These are phyloP conservation scores for Colletotrichum eleusines DNA, from an alignment of 2,329 filamentous ascomycete genomes.

Conservation along the genomic window DNA sequence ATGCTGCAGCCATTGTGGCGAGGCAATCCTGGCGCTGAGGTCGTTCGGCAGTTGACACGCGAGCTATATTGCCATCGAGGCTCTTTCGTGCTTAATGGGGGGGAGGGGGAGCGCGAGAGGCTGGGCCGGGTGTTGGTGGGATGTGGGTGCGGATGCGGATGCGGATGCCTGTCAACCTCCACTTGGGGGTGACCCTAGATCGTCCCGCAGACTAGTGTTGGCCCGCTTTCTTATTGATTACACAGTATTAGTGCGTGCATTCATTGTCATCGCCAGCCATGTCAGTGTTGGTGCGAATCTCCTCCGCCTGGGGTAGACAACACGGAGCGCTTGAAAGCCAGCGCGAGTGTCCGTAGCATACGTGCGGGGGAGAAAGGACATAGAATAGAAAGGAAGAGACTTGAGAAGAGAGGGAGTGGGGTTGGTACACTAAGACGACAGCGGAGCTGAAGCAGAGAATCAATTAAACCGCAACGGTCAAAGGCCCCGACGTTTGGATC, in stretches of 20 bases:
- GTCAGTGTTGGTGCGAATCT: not conserved
- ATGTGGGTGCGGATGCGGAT: conserved; percentile 12
- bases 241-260: not conserved
- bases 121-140: not conserved
- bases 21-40: conserved; percentile 31
- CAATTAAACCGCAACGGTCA: conserved; percentile 2
- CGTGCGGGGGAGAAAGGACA: not conserved
- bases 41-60: conserved; percentile 30
- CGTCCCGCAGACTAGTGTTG: conserved; percentile 29
- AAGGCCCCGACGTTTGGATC: conserved; percentile 5
- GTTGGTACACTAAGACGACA: conserved; percentile 7
- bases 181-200: conserved; percentile 24
- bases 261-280: not conserved
- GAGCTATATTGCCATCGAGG: conserved; percentile 25
- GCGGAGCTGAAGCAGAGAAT: conserved; percentile 13
- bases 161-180: conserved; percentile 28
- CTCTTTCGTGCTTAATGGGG: conserved; percentile 27
- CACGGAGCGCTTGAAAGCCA: not conserved
- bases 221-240: conserved; percentile 1
- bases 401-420: not conserved
- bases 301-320: not conserved
- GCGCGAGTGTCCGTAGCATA: not conserved
- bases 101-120: not conserved
- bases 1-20: conserved; percentile 31
- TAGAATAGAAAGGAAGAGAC: not conserved